Evolutionary conservation across 2,329 filamentous ascomycete genomes (phyloP).

Genomic region (Xylariales sp.): DNA sequence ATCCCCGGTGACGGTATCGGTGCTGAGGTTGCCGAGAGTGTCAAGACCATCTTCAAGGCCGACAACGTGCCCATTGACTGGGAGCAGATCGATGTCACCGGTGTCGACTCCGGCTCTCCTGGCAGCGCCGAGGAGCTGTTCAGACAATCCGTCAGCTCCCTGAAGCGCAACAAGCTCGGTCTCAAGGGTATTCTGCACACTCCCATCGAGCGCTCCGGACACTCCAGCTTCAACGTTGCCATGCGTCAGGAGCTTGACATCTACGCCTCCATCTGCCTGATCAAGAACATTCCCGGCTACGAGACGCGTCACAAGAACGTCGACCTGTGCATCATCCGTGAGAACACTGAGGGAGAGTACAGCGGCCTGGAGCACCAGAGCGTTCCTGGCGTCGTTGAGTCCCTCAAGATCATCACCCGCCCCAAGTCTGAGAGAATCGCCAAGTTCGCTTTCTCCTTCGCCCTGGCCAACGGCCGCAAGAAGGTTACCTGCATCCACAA

Average conservation of each 20-base stretch:
- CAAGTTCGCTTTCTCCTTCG: slow-evolving; percentile 98
- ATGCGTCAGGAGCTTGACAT: slow-evolving; percentile 99
- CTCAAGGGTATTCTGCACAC: slow-evolving; percentile 99
- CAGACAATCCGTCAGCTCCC: slow-evolving; percentile 88
- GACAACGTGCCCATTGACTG: slow-evolving; percentile 98
- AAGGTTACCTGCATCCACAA: slow-evolving; percentile 99
- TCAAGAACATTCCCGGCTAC: slow-evolving; percentile 99
- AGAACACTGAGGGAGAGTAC: slow-evolving; percentile 99
- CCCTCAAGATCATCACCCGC: slow-evolving; percentile 98
- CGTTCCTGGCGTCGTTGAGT: slow-evolving; percentile 93
- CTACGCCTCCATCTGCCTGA: slow-evolving; percentile 94
- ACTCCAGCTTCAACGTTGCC: slow-evolving; percentile 99
- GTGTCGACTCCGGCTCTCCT: slow-evolving; percentile 72
- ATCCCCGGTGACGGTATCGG: slow-evolving; percentile 99
- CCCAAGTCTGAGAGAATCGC: slow-evolving; percentile 99
- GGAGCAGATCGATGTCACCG: slow-evolving; percentile 96
- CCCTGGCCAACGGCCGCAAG: slow-evolving; percentile 96
- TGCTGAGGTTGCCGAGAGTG: slow-evolving; percentile 93
- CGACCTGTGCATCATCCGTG: slow-evolving; percentile 98
- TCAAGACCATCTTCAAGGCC: slow-evolving; percentile 99
- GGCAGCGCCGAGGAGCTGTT: slow-evolving; percentile 93
- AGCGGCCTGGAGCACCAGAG: slow-evolving; percentile 98
- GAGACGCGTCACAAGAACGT: slow-evolving; percentile 95
- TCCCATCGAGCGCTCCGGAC: slow-evolving; percentile 90
- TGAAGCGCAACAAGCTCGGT: slow-evolving; percentile 97